Evolutionary conservation across 148 eudicot genomes (phyloP).

Genomic region (Rhododendron kiyosumense): DNA sequence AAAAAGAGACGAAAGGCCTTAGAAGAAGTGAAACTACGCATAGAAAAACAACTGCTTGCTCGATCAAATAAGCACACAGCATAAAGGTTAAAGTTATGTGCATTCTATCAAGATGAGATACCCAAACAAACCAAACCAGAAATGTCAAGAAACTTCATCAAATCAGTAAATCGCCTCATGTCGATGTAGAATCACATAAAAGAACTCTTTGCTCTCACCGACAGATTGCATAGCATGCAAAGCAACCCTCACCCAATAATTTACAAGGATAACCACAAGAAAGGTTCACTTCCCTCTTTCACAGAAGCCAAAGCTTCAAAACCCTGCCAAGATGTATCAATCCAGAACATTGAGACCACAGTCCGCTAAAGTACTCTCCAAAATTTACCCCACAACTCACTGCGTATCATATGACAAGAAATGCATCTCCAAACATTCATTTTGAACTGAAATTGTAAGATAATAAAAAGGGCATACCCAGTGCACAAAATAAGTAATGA

Average conservation of each 20-base stretch:
- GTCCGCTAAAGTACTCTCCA: background rate
- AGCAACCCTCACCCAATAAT: too few relatives aligned
- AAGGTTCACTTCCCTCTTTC: slow-evolving; percentile 13
- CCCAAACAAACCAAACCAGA: background rate
- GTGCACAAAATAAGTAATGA: background rate
- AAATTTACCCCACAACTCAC: background rate
- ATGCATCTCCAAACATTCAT: background rate
- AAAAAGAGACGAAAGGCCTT: background rate
- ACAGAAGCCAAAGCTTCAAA: slow-evolving; percentile 19
- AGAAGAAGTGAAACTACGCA: background rate
- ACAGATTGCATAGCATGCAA: background rate
- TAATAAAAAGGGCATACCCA: too few relatives aligned
- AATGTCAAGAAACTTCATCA: background rate
- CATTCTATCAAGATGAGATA: background rate
- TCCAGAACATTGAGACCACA: slow-evolving; percentile 20
- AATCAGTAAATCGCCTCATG: background rate
- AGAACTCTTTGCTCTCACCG: background rate
- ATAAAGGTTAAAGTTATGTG: background rate
- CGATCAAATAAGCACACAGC: background rate
- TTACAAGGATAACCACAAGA: background rate
- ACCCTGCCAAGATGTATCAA: slow-evolving; percentile 34
- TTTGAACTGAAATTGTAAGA: background rate
- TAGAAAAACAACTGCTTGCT: background rate
- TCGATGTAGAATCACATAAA: background rate
- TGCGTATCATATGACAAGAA: background rate